These are phyloP conservation scores for Chrysanthemum makinoi DNA, from an alignment of 129 eudicot species.

Conservation along the genomic window DNA sequence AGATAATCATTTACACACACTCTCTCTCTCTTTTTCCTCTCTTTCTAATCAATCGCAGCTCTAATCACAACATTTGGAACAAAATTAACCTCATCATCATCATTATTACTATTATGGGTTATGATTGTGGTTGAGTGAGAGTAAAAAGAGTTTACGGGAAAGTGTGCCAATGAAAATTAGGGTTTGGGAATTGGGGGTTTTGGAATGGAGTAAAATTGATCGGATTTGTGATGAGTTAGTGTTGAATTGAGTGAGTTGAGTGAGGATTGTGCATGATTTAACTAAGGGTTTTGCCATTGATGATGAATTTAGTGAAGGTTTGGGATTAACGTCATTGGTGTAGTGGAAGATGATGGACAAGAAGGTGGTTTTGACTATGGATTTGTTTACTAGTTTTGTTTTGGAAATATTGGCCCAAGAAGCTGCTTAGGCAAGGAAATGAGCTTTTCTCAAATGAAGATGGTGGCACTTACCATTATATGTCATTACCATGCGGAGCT, in stretches of 20 bases:
- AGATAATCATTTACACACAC: constrained; percentile 24
- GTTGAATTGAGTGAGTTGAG: constrained; percentile 41
- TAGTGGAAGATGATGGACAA: too few species aligned
- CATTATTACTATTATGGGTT: constrained; percentile 3
- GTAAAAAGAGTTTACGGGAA: constrained; percentile 52
- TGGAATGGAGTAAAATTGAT: constrained; percentile 44
- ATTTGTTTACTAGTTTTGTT: too few species aligned
- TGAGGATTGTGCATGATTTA: constrained; percentile 42
- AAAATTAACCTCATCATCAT: constrained; percentile 17
- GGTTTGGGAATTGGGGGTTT: constrained; percentile 40
- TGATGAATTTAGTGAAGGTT: constrained; percentile 26
- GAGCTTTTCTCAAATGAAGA: too few species aligned
- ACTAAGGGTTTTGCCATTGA: constrained; percentile 47
- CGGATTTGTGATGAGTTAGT: constrained; percentile 38
- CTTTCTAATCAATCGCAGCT: constrained; percentile 39
- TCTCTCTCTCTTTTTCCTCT: constrained; percentile 32
- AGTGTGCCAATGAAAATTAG: constrained; percentile 57
- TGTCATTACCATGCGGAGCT: too few species aligned
- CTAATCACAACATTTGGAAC: constrained; percentile 35
- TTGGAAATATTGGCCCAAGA: too few species aligned
- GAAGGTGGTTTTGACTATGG: too few species aligned
- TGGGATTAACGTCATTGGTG: constrained; percentile 40
- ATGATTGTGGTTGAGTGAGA: constrained; percentile 36
- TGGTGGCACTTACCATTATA: too few species aligned
- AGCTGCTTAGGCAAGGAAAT: too few species aligned